Evolutionary conservation across 495 filamentous ascomycete species (phyloP).

Genomic region (Penicillium simplicissimum): DNA sequence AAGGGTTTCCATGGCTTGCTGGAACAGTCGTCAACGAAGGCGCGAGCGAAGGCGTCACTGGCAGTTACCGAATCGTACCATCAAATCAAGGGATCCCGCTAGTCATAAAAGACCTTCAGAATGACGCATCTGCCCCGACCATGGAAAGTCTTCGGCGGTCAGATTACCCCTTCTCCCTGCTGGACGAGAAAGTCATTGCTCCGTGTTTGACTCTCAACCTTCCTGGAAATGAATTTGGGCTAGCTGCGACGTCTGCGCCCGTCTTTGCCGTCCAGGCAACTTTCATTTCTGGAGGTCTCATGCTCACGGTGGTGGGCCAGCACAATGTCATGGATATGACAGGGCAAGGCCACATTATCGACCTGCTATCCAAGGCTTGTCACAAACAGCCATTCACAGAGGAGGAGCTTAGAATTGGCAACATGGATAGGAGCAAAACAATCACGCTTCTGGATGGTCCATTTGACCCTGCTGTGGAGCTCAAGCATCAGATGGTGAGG

Average conservation of each 20-base stretch:
- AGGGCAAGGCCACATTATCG: slow-evolving; percentile 52
- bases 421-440: slow-evolving; percentile 40
- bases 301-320: slow-evolving; percentile 47
- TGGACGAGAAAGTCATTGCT: slow-evolving; percentile 50
- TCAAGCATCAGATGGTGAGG: slow-evolving; percentile 36
- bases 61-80: slow-evolving; percentile 44
- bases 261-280: slow-evolving; percentile 55
- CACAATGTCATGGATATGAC: slow-evolving; percentile 57
- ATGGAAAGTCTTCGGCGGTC: slow-evolving; percentile 42
- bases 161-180: slow-evolving; percentile 53
- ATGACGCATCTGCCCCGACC: slow-evolving; percentile 37
- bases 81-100: slow-evolving; percentile 35
- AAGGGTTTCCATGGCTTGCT: slow-evolving; percentile 54
- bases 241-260: slow-evolving; percentile 31
- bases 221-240: slow-evolving; percentile 10
- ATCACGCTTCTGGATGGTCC: slow-evolving; percentile 44
- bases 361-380: slow-evolving; percentile 55
- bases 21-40: slow-evolving; percentile 52
- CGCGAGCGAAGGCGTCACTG: slow-evolving; percentile 33
- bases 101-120: slow-evolving; percentile 43
- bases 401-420: slow-evolving; percentile 48
- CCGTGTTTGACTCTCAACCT: slow-evolving; percentile 48
- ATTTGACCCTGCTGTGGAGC: slow-evolving; percentile 31
- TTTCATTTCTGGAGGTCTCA: slow-evolving; percentile 51
- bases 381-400: slow-evolving; percentile 42